Base-by-base conservation (phyloP, 2,329 filamentous ascomycete genomes). In the Cladophialophora chaetospira region DNA sequence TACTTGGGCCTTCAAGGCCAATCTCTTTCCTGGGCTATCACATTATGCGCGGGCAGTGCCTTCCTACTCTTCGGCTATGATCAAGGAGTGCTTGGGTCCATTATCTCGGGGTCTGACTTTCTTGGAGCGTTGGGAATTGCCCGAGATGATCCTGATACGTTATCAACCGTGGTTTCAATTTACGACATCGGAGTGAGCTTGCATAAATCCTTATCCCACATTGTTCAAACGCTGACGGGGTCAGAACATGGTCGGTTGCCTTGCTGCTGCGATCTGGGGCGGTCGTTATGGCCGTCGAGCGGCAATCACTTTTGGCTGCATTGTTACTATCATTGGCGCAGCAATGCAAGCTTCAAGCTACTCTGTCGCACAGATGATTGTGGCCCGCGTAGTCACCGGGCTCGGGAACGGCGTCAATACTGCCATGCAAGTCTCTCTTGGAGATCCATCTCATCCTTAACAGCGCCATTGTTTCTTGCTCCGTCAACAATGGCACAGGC, bases 341-440 rank as follows among this genome's bases (percentile, higher is more conserved):
- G 64, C 71, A 5, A 71, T 79, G 21, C 70, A 77, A 21, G 68
- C 69, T 0, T 70, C 71, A 2, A 72, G 76, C 0, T 72, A 68
- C 26, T 69, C 67, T 0, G 58, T 75, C 0, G 68, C 69, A 1
- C 76, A 79, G 54, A 69, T 79, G 26, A 68, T 70, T 42, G 70
- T 78, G 11, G 77, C 77, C 13, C 71, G 77, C 33, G 73, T 77
- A 26, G 69, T 80, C 25, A 76, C 77, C 2, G 80, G 69, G 5
- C 53, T 62, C 15, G 59, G 59, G 13, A 62, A 56, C 40, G 56
- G 59, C 4, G 11, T 72, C 62, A 69, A 74, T 58, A 72, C 69
- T 2, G 68, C 71, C 1, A 33, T 21, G n/a, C n/a, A n/a, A n/a
- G n/a, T n/a, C n/a, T n/a, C n/a, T n/a, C n/a, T n/a, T n/a, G n/a